These are phyloP conservation scores for Barnettozyma salicaria DNA, from an alignment of 805 yeast genomes.

Conservation along the genomic window DNA sequence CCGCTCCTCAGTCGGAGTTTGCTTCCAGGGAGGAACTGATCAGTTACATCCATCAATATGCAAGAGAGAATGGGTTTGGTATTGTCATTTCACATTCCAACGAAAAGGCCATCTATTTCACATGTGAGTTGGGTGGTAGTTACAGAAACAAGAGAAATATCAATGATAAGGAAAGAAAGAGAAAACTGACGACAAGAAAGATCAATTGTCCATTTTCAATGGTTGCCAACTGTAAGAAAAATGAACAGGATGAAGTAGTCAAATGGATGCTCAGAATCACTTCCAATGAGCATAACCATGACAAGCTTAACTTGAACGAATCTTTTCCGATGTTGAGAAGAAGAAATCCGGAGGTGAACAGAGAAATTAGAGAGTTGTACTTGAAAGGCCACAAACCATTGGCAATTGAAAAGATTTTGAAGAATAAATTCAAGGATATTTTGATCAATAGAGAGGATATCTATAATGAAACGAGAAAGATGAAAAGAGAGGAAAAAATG, in stretches of 20 bases:
- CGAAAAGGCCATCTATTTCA: conserved; percentile 28
- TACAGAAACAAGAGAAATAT: conserved; percentile 28
- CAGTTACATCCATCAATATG: conserved; percentile 25
- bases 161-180: conserved; percentile 27
- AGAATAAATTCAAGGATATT: conserved; percentile 23
- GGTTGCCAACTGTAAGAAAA: conserved; percentile 29
- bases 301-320: conserved; percentile 25
- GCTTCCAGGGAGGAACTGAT: conserved; percentile 21
- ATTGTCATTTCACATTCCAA: conserved; percentile 29
- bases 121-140: conserved; percentile 28
- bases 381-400: conserved; percentile 26
- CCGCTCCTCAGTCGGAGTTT: conserved; percentile 23
- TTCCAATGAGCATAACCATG: conserved; percentile 26
- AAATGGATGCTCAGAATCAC: conserved; percentile 26
- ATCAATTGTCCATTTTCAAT: conserved; percentile 28
- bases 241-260: conserved; percentile 23
- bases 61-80: conserved; percentile 28
- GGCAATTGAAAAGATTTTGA: conserved; percentile 24
- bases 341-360: conserved; percentile 28
- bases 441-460: conserved; percentile 28
- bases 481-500: conserved; percentile 27
- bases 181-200: conserved; percentile 27
- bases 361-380: conserved; percentile 27
- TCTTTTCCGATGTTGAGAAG: conserved; percentile 28
- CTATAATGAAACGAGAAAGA: conserved; percentile 29